Evolutionary conservation across 2,329 filamentous ascomycete species (phyloP).

Genomic region (Didymella segeticola): DNA sequence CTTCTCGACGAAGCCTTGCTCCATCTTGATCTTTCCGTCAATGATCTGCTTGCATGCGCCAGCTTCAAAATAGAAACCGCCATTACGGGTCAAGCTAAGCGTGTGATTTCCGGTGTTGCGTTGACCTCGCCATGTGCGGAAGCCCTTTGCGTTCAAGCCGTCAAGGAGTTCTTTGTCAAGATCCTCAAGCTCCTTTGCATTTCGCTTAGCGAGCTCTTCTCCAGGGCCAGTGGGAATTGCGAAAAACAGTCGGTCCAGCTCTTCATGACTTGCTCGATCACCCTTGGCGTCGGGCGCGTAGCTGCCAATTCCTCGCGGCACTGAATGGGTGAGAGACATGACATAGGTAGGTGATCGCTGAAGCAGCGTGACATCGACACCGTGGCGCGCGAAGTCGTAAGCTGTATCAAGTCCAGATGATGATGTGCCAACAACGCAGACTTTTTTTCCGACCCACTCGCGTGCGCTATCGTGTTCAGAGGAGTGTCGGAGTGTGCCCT

Average conservation of each 20-base stretch:
- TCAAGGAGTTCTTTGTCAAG: conserved; percentile 13
- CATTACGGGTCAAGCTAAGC: conserved; percentile 40
- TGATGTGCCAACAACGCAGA: conserved; percentile 69
- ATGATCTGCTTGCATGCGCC: conserved; percentile 67
- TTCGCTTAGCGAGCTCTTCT: conserved; percentile 12
- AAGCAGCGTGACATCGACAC: conserved; percentile 71
- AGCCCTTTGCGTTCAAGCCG: conserved; percentile 9
- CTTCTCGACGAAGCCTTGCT: conserved; percentile 57
- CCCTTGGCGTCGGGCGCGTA: conserved; percentile 9
- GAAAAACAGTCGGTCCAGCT: conserved; percentile 13
- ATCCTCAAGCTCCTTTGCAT: conserved; percentile 10
- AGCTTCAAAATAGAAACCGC: conserved; percentile 74
- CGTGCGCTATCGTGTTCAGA: conserved; percentile 54
- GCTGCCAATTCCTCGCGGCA: conserved; percentile 9
- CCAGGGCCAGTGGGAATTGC: conserved; percentile 10
- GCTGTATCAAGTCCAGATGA: conserved; percentile 74
- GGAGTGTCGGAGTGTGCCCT: conserved; percentile 64
- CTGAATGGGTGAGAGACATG: conserved; percentile 49
- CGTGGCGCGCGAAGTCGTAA: conserved; percentile 70
- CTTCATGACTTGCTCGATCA: conserved; percentile 8
- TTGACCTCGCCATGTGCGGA: conserved; percentile 19
- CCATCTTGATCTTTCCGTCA: conserved; percentile 67
- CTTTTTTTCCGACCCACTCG: conserved; percentile 57
- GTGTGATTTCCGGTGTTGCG: conserved; percentile 14
- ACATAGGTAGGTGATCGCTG: conserved; percentile 71